A percentile compares a stretch with the other conserved stretches of the same genome.
phyloP scores from a whole-genome alignment of 169 alveolate genomes.

The Cyclospora cayetanensis region DNA sequence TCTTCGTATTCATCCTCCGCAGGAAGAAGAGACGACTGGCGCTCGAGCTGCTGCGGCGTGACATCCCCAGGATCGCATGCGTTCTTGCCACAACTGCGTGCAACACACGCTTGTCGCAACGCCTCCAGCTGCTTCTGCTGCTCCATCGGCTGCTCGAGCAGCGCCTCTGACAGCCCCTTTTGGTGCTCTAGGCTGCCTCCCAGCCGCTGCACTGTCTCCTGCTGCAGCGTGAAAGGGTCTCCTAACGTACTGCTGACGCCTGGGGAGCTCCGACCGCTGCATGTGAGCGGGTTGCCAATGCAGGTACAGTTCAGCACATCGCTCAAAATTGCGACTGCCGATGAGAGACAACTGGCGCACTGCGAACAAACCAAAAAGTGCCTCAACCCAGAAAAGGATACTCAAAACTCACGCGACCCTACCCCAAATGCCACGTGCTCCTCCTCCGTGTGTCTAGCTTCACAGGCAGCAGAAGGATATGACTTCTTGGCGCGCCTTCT shows the following conservation, averaged over 20 bases:
- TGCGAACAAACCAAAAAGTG: neutral
- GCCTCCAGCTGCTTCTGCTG: neutral
- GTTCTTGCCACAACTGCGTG: neutral
- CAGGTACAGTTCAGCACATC: constrained; percentile 27
- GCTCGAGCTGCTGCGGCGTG: neutral
- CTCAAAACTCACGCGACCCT: too few relatives aligned
- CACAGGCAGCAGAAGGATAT: too few relatives aligned
- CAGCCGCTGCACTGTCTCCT: neutral
- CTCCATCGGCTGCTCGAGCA: neutral
- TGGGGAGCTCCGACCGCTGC: neutral
- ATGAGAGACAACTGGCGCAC: constrained; percentile 37
- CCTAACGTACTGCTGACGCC: neutral
- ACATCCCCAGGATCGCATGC: neutral
- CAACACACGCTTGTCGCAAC: neutral
- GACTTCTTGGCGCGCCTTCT: too few relatives aligned
- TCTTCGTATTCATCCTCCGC: neutral
- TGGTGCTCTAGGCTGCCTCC: neutral
- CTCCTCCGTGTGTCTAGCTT: too few relatives aligned
- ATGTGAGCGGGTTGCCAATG: neutral
- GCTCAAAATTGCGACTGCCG: constrained; percentile 12
- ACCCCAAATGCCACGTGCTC: too few relatives aligned
- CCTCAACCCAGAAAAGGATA: neutral
- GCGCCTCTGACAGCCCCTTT: neutral
- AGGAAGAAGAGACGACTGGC: neutral
- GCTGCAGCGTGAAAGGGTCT: too few relatives aligned